Evolutionary conservation across 2,329 filamentous ascomycete genomes (phyloP).

Genomic region (Didymella exigua): DNA sequence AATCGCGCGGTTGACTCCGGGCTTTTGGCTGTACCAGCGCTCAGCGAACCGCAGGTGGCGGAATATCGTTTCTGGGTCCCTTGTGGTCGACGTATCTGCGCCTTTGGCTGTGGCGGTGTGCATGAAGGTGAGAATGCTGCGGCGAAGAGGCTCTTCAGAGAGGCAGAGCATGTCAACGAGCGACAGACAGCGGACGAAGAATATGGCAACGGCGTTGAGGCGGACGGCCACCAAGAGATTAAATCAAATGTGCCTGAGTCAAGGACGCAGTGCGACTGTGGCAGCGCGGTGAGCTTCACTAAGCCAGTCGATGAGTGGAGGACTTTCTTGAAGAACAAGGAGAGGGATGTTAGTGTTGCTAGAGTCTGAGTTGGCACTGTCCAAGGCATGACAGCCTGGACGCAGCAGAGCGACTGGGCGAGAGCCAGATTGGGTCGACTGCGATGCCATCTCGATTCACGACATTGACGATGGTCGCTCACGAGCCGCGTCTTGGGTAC

Average conservation of each 20-base stretch:
- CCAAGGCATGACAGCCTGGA: not conserved
- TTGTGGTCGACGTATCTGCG: conserved; percentile 38
- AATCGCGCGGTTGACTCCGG: conserved; percentile 36
- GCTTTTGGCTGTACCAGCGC: conserved; percentile 36
- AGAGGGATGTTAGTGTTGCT: conserved; percentile 19
- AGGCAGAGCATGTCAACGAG: conserved; percentile 19
- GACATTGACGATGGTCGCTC: not conserved
- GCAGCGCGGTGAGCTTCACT: not conserved
- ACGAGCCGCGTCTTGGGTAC: not conserved
- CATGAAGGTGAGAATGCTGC: conserved; percentile 38
- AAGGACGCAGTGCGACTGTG: not conserved
- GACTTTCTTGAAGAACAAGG: conserved; percentile 8
- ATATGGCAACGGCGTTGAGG: not conserved
- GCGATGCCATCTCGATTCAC: not conserved
- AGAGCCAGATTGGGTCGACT: not conserved
- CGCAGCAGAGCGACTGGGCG: not conserved
- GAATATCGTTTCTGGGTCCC: conserved; percentile 47
- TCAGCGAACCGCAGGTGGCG: conserved; percentile 42
- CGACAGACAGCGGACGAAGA: not conserved
- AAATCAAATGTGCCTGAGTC: not conserved
- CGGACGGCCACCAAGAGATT: not conserved
- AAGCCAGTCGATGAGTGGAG: conserved; percentile 10
- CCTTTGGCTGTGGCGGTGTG: conserved; percentile 39
- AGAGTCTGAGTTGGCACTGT: not conserved
- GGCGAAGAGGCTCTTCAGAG: conserved; percentile 39